Percentiles rank a stretch among this genome's conserved stretches.
phyloP scores from a whole-genome alignment of 139 green algal species.

The Spirogloea muscicola region DNA sequence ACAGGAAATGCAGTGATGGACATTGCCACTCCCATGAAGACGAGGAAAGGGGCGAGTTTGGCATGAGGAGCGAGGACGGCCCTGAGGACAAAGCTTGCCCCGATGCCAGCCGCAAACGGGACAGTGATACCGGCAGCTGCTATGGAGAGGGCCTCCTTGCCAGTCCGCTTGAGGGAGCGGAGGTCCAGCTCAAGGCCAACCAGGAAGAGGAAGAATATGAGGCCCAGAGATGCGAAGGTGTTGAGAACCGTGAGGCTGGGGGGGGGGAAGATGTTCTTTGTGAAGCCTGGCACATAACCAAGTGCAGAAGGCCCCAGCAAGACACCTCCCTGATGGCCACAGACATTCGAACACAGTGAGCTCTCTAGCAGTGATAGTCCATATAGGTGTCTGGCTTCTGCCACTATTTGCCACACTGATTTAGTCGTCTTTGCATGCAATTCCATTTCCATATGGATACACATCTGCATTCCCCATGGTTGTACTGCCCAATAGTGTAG shows the following conservation, averaged over 20 bases:
- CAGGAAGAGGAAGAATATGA: constrained; percentile 57
- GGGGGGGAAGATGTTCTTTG: constrained; percentile 19
- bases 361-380: too few relatives aligned
- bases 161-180: constrained; percentile 19
- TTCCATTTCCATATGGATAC: constrained; percentile 8
- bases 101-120: constrained; percentile 49
- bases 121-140: constrained; percentile 45
- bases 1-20: constrained; percentile 57
- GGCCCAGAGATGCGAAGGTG: constrained; percentile 48
- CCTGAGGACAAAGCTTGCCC: constrained; percentile 22
- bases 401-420: background rate
- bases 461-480: background rate
- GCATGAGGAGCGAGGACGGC: constrained; percentile 31
- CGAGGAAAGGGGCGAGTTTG: constrained; percentile 37
- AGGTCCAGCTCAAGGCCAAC: constrained; percentile 54
- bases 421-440: background rate
- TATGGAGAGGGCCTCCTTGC: constrained; percentile 33
- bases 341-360: background rate
- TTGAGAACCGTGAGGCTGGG: constrained; percentile 17
- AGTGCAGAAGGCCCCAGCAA: constrained; percentile 34
- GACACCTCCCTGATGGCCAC: constrained; percentile 25
- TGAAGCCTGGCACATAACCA: constrained; percentile 37
- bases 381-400: too few relatives aligned
- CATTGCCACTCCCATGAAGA: constrained; percentile 53
- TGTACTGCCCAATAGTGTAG: background rate